Evolutionary conservation across 2,329 filamentous ascomycete species (phyloP), one percentile per base, ranked within the genome.

Genomic region (Xylaria sp.): DNA sequence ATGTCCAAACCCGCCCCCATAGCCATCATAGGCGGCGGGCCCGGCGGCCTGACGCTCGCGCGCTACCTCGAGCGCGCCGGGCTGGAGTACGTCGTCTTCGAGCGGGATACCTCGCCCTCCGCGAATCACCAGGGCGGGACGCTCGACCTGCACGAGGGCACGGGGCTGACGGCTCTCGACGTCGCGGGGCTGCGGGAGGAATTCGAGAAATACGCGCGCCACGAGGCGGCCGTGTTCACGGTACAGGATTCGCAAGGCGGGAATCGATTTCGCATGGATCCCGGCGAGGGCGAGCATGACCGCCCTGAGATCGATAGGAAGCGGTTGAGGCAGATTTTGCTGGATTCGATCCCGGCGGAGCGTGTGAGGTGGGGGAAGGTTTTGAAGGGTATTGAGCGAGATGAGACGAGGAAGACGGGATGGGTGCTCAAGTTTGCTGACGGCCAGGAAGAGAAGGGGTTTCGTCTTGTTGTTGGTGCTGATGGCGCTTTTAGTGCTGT

Each of bases 141-240:
- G 28, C 76, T 88, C 2, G 86, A 86, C 64, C 84, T 87, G 52
- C 77, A 78, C 51, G 43, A 68, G 1, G 62, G 66, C 8, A 69
- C 66, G 1, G 78, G 78, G 0, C 75, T 78, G 41, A 70, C 66
- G 0, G 78, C 78, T 9, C 72, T 79, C 48, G 62, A 67, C 9
- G 75, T 73, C 51, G 74, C 74, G 9, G 77, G 74, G 2, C 71
- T 79, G 7, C 66, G 70, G 4, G 73, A 73, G 10, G 73, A 73
- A 28, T 79, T 78, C 62, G 57, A 71, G 18, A 70, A 54, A 10
- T 23, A 56, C 23, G 73, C 73, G 13, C 67, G 73, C 23, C 62
- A 66, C 10, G 72, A 75, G 49, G 74, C 67, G 2, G 67, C 62
- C n/a, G 54, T 72, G 23, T 55, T 70, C 51, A 43, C 59, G 39